phyloP scores from a whole-genome alignment of 2,329 filamentous ascomycete genomes.

The Lachnellula hyalina region DNA sequence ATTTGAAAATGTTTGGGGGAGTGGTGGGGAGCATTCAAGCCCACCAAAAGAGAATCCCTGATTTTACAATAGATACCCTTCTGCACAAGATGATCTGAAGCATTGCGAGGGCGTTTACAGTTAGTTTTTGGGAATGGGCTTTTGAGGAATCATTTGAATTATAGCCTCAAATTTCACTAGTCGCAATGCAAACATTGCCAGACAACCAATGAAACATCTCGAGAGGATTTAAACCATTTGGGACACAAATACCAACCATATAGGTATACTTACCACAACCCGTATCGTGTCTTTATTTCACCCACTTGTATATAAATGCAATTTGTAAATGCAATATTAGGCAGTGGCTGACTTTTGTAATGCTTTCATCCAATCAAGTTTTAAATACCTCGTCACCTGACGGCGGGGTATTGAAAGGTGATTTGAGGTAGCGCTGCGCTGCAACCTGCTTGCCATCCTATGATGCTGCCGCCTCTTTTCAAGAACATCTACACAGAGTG shows the following conservation, averaged over 20 bases:
- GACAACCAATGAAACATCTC: no score
- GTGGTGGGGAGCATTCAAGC: constrained; percentile 21
- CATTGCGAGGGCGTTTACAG: constrained; percentile 19
- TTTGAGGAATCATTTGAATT: neutral
- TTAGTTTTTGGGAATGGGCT: neutral
- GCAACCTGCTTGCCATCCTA: neutral
- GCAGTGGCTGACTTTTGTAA: no score
- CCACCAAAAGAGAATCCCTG: constrained; percentile 29
- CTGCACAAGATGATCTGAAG: constrained; percentile 5
- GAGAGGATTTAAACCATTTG: no score
- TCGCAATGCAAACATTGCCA: no score
- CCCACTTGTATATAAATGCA: no score
- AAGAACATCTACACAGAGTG: neutral
- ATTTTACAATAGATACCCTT: constrained; percentile 21
- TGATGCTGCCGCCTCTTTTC: neutral
- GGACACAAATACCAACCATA: no score
- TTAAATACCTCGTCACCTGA: neutral
- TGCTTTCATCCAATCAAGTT: neutral
- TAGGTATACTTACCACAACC: no score
- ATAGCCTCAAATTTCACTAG: neutral
- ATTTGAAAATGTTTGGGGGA: constrained; percentile 33
- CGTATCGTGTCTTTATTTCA: no score
- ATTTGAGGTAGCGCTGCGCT: neutral
- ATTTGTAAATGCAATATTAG: no score
- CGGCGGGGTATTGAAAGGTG: neutral